Conservation (phyloP, 768 basidiomycete species). For the Trametes gibbosa region DNA sequence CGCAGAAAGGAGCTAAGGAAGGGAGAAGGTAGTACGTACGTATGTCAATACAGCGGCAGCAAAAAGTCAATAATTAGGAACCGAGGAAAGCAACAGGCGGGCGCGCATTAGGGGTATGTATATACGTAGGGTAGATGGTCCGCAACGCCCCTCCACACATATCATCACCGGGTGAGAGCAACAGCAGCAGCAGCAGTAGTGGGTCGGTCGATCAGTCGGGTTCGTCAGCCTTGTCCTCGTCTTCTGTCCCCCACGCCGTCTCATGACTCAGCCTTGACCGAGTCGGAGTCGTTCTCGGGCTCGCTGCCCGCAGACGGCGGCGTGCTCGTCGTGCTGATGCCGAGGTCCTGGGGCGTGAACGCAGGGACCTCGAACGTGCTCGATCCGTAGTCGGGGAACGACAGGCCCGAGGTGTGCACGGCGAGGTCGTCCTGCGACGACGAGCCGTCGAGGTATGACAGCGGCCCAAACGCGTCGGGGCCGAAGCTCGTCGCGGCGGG, state of each 20-base stretch:
- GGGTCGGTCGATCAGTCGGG: too few species aligned
- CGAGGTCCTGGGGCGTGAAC: slow-evolving; percentile 68
- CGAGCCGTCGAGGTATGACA: slow-evolving; percentile 76
- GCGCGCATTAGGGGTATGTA: slow-evolving; percentile 15
- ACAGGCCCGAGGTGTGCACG: slow-evolving; percentile 61
- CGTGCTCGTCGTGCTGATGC: slow-evolving; percentile 46
- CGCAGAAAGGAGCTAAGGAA: slow-evolving; percentile 10
- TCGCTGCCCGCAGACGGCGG: slow-evolving; percentile 45
- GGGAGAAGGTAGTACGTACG: slow-evolving; percentile 5
- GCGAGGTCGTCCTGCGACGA: slow-evolving; percentile 63
- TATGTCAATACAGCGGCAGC: slow-evolving; percentile 25
- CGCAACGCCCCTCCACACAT: slow-evolving; percentile 5
- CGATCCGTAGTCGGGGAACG: slow-evolving; percentile 70
- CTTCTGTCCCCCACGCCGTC: background rate
- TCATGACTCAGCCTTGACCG: slow-evolving; percentile 64
- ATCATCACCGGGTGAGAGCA: background rate
- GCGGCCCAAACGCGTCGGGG: slow-evolving; percentile 64
- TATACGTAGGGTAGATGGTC: slow-evolving; percentile 16
- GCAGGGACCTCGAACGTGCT: slow-evolving; percentile 63
- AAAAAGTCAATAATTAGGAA: slow-evolving; percentile 29
- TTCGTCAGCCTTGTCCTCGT: too few species aligned
- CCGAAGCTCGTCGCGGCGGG: slow-evolving; percentile 59
- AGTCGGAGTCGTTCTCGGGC: slow-evolving; percentile 58
- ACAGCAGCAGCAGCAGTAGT: background rate
- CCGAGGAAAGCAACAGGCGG: slow-evolving; percentile 23